A percentile compares a stretch with the other conserved stretches of the same genome.
phyloP scores from a whole-genome alignment of 176 grass and related monocot genomes.

The Phoenix roebelenii region DNA sequence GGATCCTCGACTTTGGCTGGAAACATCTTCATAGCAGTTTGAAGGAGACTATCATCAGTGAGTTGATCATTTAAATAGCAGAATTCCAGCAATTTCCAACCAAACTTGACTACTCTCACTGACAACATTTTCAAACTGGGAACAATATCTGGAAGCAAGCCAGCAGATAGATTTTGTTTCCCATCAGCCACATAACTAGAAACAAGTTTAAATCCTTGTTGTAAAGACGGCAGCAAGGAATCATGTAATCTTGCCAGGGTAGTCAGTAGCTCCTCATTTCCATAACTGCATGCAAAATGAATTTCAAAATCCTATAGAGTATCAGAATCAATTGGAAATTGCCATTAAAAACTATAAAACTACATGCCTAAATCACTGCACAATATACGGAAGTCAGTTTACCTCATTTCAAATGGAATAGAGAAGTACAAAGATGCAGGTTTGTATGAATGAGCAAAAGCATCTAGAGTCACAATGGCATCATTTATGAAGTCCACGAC shows the following conservation, averaged over 20 bases:
- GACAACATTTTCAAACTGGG: constrained; percentile 81
- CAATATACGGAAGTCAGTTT: constrained; percentile 8
- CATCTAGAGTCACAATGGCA: constrained; percentile 78
- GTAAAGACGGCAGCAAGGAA: constrained; percentile 69
- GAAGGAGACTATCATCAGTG: constrained; percentile 35
- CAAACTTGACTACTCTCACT: constrained; percentile 58
- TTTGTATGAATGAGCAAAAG: constrained; percentile 73
- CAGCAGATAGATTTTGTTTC: constrained; percentile 19
- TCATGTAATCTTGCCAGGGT: constrained; percentile 64
- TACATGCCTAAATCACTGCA: too few relatives aligned
- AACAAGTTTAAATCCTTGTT: constrained; percentile 51
- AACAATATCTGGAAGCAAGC: constrained; percentile 33
- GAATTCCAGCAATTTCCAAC: constrained; percentile 81
- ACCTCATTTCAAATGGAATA: constrained; percentile 80
- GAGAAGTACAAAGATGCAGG: constrained; percentile 74
- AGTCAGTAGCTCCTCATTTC: constrained; percentile 64
- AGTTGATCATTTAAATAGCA: constrained; percentile 77
- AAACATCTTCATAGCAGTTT: constrained; percentile 59
- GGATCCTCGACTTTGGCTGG: constrained; percentile 89
- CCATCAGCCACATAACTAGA: constrained; percentile 22
- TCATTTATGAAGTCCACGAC: constrained; percentile 97
- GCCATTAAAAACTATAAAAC: too few relatives aligned
- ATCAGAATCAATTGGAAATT: too few relatives aligned
- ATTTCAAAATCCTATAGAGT: background rate
- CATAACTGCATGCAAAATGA: constrained; percentile 46